Percentiles rank a stretch among this genome's conserved stretches.
Evolutionary conservation across 805 yeast species (phyloP).

Genomic region (Wickerhamiella vanderwaltii): DNA sequence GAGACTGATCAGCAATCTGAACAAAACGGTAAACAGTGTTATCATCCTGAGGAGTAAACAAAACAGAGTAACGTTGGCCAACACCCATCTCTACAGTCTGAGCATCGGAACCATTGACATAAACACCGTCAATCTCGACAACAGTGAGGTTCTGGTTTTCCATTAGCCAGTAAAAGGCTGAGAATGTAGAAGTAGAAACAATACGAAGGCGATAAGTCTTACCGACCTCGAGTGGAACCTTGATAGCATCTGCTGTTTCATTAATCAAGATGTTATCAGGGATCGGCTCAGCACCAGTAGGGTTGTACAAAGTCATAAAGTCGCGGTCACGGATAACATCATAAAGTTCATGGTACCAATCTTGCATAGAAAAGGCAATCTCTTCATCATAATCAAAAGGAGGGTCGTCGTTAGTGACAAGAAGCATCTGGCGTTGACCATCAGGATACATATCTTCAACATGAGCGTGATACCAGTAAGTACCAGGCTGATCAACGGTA

Average conservation of each 20-base stretch:
- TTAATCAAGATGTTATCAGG: slow-evolving; percentile 74
- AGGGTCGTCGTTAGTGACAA: slow-evolving; percentile 57
- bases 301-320: slow-evolving; percentile 67
- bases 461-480: slow-evolving; percentile 97
- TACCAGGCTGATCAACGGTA: slow-evolving; percentile 77
- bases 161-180: slow-evolving; percentile 77
- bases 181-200: slow-evolving; percentile 81
- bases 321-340: slow-evolving; percentile 34
- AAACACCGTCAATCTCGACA: slow-evolving; percentile 85
- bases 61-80: slow-evolving; percentile 83
- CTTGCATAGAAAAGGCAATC: slow-evolving; percentile 51
- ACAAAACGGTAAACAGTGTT: slow-evolving; percentile 65
- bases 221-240: slow-evolving; percentile 57
- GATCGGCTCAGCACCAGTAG: slow-evolving; percentile 97
- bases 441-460: slow-evolving; percentile 83
- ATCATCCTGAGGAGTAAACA: slow-evolving; percentile 51
- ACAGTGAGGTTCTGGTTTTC: slow-evolving; percentile 81
- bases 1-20: slow-evolving; percentile 65
- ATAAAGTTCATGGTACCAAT: slow-evolving; percentile 73
- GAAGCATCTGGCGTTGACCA: slow-evolving; percentile 49
- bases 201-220: slow-evolving; percentile 74
- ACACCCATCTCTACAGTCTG: slow-evolving; percentile 65
- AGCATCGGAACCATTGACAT: slow-evolving; percentile 64
- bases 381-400: slow-evolving; percentile 78
- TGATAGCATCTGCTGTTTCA: slow-evolving; percentile 49